Evolutionary conservation across 1,139 yeast species (phyloP).

Genomic region (Lizanozyma gosingica): DNA sequence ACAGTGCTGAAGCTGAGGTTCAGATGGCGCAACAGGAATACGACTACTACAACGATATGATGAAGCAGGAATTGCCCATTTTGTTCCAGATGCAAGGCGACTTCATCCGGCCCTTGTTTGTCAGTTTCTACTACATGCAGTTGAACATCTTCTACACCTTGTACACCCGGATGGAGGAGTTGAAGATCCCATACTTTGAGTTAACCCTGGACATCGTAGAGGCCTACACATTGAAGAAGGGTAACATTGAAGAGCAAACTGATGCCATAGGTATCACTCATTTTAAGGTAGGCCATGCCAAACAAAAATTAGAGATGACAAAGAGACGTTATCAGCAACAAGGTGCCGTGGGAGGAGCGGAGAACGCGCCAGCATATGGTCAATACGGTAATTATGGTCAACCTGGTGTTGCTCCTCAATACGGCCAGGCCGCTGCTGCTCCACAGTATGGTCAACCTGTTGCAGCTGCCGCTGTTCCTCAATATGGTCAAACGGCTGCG

Average conservation of each 20-base stretch:
- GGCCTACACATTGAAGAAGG: constrained; percentile 73
- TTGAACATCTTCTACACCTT: constrained; percentile 90
- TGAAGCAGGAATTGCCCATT: constrained; percentile 81
- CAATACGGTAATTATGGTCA: constrained; percentile 3
- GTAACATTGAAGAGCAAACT: constrained; percentile 80
- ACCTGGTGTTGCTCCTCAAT: constrained; percentile 6
- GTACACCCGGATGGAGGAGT: constrained; percentile 84
- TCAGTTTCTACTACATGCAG: constrained; percentile 94
- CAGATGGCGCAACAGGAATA: constrained; percentile 91
- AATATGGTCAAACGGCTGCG: constrained; percentile 20
- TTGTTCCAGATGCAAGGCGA: constrained; percentile 84
- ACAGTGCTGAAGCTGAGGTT: constrained; percentile 81
- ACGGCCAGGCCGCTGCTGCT: constrained; percentile 11
- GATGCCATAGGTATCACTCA: constrained; percentile 84
- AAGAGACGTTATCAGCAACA: constrained; percentile 62
- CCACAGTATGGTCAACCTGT: constrained; percentile 21
- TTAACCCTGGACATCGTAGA: constrained; percentile 73
- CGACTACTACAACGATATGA: constrained; percentile 90
- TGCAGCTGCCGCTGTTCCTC: constrained; percentile 12
- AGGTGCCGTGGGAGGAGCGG: constrained; percentile 20
- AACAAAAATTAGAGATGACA: constrained; percentile 72
- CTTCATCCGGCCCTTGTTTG: constrained; percentile 87
- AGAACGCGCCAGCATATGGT: constrained; percentile 9
- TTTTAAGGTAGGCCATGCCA: constrained; percentile 84
- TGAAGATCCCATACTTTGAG: constrained; percentile 95